A percentile compares a stretch with the other conserved stretches of the same genome.
phyloP scores from a whole-genome alignment of 2,329 filamentous ascomycete species.

The Aspergillus costaricaensis region DNA sequence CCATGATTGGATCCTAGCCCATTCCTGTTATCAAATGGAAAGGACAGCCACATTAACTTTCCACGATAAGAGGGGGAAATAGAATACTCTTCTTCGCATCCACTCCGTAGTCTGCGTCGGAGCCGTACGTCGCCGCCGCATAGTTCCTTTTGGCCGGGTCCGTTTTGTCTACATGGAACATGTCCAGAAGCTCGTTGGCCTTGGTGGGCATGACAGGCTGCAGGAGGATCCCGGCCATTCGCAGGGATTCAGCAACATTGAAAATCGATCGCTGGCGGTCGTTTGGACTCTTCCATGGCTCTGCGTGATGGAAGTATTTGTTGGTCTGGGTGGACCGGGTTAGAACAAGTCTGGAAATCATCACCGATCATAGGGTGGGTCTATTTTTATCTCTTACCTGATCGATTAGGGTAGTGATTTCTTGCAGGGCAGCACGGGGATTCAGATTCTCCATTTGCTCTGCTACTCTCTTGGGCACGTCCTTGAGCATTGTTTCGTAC shows the following conservation, averaged over 20 bases:
- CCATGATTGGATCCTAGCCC: slow-evolving; percentile 16
- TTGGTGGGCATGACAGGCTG: slow-evolving; percentile 90
- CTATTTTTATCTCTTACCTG: slow-evolving; percentile 59
- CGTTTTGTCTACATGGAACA: slow-evolving; percentile 66
- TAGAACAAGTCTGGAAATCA: neutral
- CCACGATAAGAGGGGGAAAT: slow-evolving; percentile 52
- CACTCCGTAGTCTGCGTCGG: slow-evolving; percentile 71
- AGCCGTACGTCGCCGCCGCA: slow-evolving; percentile 61
- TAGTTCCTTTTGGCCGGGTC: slow-evolving; percentile 60
- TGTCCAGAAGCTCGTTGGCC: slow-evolving; percentile 69
- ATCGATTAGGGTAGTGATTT: slow-evolving; percentile 64
- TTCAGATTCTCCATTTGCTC: slow-evolving; percentile 65
- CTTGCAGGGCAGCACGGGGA: slow-evolving; percentile 65
- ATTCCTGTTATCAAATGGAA: slow-evolving; percentile 34
- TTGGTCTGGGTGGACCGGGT: slow-evolving; percentile 56
- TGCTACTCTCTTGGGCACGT: slow-evolving; percentile 47
- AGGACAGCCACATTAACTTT: slow-evolving; percentile 32
- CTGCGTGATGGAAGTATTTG: slow-evolving; percentile 62
- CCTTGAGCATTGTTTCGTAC: slow-evolving; percentile 46
- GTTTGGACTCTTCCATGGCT: slow-evolving; percentile 65
- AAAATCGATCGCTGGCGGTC: slow-evolving; percentile 66
- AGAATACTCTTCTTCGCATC: slow-evolving; percentile 50
- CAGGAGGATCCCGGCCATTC: slow-evolving; percentile 78
- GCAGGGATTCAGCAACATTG: slow-evolving; percentile 71
- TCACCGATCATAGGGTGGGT: neutral